phyloP scores from a whole-genome alignment of 495 filamentous ascomycete genomes.

The Clohesyomyces aquaticus region DNA sequence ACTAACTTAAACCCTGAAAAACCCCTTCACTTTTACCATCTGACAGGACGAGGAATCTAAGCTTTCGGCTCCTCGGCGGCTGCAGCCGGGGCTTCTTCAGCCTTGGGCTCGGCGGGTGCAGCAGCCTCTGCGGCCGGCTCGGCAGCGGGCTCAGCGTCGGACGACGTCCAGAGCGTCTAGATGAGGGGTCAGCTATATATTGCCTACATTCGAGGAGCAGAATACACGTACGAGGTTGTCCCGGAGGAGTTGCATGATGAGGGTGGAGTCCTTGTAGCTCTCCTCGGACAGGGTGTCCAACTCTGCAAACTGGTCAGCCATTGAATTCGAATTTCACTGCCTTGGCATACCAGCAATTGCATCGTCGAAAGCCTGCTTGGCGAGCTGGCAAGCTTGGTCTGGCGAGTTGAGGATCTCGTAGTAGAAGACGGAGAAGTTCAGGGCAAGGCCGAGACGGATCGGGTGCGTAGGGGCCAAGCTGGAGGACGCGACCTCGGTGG shows the following conservation, averaged over 20 bases:
- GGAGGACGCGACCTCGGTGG: constrained; percentile 96
- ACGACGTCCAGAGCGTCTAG: constrained; percentile 99
- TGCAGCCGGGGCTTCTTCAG: constrained; percentile 36
- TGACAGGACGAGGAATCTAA: constrained; percentile 22
- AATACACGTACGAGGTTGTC: constrained; percentile 97
- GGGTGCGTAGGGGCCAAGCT: constrained; percentile 98
- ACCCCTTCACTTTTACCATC: constrained; percentile 38
- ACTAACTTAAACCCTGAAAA: constrained; percentile 36
- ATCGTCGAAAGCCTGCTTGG: constrained; percentile 99
- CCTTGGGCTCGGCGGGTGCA: constrained; percentile 18
- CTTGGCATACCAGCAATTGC: constrained; percentile 71
- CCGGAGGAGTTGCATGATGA: constrained; percentile 99
- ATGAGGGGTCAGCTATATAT: no score
- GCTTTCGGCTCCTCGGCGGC: constrained; percentile 43
- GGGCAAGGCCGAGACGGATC: constrained; percentile 94
- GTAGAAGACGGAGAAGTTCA: constrained; percentile 99
- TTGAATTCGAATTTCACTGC: neutral
- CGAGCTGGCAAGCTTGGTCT: constrained; percentile 97
- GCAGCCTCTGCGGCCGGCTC: constrained; percentile 33
- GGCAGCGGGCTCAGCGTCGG: constrained; percentile 75
- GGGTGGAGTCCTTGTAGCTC: constrained; percentile 99
- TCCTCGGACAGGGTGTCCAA: constrained; percentile 98
- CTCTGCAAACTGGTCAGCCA: constrained; percentile 59
- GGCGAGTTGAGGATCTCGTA: constrained; percentile 99
- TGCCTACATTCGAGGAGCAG: no score